phyloP scores from a whole-genome alignment of 257 asterid genomes.

The Nicotiana knightiana region DNA sequence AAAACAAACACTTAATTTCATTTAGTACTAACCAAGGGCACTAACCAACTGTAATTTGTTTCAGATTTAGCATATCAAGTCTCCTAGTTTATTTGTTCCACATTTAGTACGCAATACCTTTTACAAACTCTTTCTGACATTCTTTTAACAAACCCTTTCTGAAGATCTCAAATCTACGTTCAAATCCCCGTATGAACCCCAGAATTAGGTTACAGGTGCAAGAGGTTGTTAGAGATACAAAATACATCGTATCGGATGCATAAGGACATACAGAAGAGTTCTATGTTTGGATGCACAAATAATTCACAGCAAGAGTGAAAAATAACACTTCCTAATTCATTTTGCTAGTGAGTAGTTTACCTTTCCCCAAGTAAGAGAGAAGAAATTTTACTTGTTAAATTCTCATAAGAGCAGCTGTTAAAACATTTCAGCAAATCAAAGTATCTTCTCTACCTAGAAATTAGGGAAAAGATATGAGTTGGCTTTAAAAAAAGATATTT shows the following conservation, averaged over 20 bases:
- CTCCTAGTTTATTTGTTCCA: not conserved
- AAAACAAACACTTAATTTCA: not conserved
- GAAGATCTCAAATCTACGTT: not conserved
- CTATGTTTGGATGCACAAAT: not conserved
- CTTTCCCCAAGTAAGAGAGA: not conserved
- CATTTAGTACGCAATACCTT: not conserved
- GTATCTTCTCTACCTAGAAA: not conserved
- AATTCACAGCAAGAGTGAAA: not conserved
- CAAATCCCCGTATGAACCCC: not conserved
- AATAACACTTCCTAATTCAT: not conserved
- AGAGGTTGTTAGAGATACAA: not conserved
- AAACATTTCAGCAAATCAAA: not conserved
- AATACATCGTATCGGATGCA: not conserved
- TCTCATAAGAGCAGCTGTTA: not conserved
- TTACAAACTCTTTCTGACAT: not conserved
- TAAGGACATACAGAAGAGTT: not conserved
- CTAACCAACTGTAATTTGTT: not conserved
- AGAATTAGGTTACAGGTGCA: too few relatives aligned
- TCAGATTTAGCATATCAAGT: not conserved
- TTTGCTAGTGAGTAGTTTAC: not conserved
- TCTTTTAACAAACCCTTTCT: not conserved
- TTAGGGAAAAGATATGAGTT: not conserved
- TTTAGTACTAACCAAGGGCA: not conserved
- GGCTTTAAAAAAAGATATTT: not conserved
- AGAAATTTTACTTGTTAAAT: not conserved